These are phyloP conservation scores for Suillus clintonianus DNA, from an alignment of 768 basidiomycete genomes.

Conservation along the genomic window DNA sequence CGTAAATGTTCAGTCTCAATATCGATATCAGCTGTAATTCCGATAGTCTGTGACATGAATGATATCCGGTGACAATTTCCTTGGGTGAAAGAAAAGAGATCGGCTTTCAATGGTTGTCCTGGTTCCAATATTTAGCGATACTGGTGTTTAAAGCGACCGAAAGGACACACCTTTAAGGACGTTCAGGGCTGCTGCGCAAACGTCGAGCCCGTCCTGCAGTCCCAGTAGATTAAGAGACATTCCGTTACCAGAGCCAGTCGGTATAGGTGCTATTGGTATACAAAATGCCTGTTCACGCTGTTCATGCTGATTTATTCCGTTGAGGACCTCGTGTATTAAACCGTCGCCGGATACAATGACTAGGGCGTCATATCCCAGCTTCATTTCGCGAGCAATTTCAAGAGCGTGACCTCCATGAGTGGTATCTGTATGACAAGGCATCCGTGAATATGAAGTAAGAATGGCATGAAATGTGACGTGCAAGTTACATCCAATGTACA, in stretches of 20 bases:
- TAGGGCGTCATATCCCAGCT: conserved; percentile 69
- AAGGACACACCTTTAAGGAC: conserved; percentile 67
- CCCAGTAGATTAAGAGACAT: conserved; percentile 75
- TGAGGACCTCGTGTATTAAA: conserved; percentile 78
- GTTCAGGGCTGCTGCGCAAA: conserved; percentile 73
- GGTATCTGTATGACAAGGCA: conserved; percentile 49
- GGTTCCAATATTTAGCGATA: not conserved
- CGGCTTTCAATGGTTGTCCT: conserved; percentile 76
- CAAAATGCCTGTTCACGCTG: conserved; percentile 60
- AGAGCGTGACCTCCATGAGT: conserved; percentile 62
- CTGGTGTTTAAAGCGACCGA: not conserved
- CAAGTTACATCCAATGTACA: conserved; percentile 65
- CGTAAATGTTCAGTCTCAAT: conserved; percentile 81
- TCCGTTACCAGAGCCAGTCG: conserved; percentile 83
- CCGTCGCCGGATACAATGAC: conserved; percentile 84
- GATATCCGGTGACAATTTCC: conserved; percentile 62
- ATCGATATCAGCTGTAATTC: conserved; percentile 86
- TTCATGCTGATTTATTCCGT: conserved; percentile 73
- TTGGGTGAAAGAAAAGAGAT: conserved; percentile 78
- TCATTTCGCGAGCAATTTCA: conserved; percentile 59
- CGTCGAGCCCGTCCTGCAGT: conserved; percentile 65
- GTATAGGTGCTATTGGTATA: conserved; percentile 76
- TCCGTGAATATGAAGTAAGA: not conserved
- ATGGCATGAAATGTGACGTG: conserved; percentile 24
- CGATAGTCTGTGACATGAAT: conserved; percentile 82